phyloP scores from a whole-genome alignment of 257 asterid species.

The Mentha longifolia region DNA sequence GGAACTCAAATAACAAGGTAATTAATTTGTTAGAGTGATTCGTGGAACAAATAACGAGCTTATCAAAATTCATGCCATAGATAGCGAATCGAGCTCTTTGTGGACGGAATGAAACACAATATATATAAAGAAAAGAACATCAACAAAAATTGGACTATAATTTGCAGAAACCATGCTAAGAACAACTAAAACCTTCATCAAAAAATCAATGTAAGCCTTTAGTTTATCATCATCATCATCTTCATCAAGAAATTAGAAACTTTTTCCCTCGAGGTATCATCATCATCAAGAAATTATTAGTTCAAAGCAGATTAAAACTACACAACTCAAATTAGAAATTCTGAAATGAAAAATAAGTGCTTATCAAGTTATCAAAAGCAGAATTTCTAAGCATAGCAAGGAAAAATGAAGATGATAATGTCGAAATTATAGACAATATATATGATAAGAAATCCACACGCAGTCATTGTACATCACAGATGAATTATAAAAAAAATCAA shows the following conservation, averaged over 20 bases:
- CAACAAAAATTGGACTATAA: background rate
- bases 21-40: background rate
- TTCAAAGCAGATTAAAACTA: background rate
- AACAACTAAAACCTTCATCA: no score
- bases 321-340: background rate
- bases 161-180: no score
- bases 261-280: no score
- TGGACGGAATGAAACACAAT: no score
- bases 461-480: conserved; percentile 3
- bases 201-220: no score
- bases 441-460: conserved; percentile 29
- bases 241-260: no score
- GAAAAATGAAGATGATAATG: conserved; percentile 3
- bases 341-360: no score
- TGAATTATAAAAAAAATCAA: background rate
- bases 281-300: background rate
- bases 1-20: conserved; percentile 13
- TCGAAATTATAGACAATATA: conserved; percentile 36
- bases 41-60: background rate
- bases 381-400: background rate
- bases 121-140: no score
- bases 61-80: no score
- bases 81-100: no score
- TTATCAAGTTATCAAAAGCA: background rate
- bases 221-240: no score